phyloP scores from a whole-genome alignment of 108 stramenopile species.

The Schizochytrium sp. region DNA sequence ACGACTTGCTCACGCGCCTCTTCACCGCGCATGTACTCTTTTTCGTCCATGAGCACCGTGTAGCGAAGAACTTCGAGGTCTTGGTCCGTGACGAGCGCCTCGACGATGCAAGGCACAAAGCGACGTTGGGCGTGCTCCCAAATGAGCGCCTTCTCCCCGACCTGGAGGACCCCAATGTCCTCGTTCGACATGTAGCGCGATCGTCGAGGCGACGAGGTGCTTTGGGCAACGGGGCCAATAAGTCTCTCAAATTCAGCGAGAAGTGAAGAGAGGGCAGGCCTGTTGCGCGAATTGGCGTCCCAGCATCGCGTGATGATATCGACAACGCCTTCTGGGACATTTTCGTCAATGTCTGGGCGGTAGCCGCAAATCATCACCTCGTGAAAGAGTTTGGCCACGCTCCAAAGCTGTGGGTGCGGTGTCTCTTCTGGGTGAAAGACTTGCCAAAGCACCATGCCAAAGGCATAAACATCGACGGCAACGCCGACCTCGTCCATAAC shows the following conservation, averaged over 20 bases:
- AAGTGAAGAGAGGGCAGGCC: background rate
- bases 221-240: background rate
- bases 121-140: conserved; percentile 12
- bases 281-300: background rate
- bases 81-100: background rate
- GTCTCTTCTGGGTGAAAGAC: background rate
- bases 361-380: background rate
- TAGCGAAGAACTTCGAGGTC: background rate
- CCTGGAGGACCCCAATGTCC: background rate
- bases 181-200: background rate
- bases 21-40: too few relatives aligned
- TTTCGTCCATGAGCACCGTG: background rate
- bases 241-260: background rate
- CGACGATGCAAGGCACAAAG: background rate
- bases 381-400: background rate
- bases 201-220: background rate
- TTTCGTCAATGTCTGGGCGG: background rate
- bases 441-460: conserved; percentile 52
- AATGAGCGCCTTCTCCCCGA: background rate
- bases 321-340: background rate
- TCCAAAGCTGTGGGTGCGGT: background rate
- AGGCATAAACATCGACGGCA: conserved; percentile 58
- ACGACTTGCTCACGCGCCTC: too few relatives aligned
- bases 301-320: background rate
- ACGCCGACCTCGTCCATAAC: conserved; percentile 26